Percentiles rank a stretch among this genome's conserved stretches.
Evolutionary conservation across 1,139 yeast species (phyloP).

Genomic region (Yamadazyma spencermartinsiae): DNA sequence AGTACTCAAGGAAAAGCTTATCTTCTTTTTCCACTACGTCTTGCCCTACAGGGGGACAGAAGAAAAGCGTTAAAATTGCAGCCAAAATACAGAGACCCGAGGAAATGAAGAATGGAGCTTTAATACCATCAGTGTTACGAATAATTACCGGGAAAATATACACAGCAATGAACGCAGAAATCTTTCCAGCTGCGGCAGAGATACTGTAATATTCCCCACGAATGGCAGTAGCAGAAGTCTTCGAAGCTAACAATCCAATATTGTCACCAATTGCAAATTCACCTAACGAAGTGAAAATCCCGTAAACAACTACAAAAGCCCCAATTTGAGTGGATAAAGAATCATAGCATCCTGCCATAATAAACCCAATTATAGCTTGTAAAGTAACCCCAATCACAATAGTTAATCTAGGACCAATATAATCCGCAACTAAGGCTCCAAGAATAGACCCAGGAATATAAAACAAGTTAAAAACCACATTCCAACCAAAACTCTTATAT

Average conservation of each 20-base stretch:
- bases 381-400: slow-evolving; percentile 63
- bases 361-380: slow-evolving; percentile 82
- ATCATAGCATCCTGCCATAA: slow-evolving; percentile 74
- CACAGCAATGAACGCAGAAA: slow-evolving; percentile 91
- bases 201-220: slow-evolving; percentile 91
- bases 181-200: slow-evolving; percentile 88
- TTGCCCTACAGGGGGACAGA: slow-evolving; percentile 80
- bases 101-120: slow-evolving; percentile 82
- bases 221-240: slow-evolving; percentile 81
- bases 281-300: slow-evolving; percentile 82
- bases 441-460: slow-evolving; percentile 87
- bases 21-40: slow-evolving; percentile 82
- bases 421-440: slow-evolving; percentile 84
- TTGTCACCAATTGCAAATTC: slow-evolving; percentile 96
- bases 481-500: slow-evolving; percentile 88
- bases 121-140: slow-evolving; percentile 50
- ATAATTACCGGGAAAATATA: slow-evolving; percentile 81
- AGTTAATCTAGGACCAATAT: slow-evolving; percentile 83
- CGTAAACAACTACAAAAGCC: slow-evolving; percentile 81
- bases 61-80: slow-evolving; percentile 66
- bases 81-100: slow-evolving; percentile 74
- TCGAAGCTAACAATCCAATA: slow-evolving; percentile 83
- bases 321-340: slow-evolving; percentile 61
- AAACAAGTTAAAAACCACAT: slow-evolving; percentile 81
- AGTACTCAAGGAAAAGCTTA: slow-evolving; percentile 62